Conservation (phyloP, 805 yeast genomes). For the Wickerhamomyces strasburgensis region DNA sequence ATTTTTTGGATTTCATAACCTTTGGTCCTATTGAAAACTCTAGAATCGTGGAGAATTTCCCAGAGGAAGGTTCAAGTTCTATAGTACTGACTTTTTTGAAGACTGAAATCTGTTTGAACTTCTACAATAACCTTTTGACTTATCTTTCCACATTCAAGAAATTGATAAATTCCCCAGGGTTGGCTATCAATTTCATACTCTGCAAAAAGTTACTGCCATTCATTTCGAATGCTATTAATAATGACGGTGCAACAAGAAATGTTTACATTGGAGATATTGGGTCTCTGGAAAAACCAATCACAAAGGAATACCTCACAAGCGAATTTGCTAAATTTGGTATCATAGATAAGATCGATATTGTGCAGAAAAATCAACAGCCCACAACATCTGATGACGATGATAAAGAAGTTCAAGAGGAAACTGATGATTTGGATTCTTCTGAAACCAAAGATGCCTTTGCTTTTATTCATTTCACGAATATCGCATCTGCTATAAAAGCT, state of each 20-base stretch:
- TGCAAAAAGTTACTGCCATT: slow-evolving; percentile 25
- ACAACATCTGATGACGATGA: slow-evolving; percentile 1
- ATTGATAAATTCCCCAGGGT: slow-evolving; percentile 33
- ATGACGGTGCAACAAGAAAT: slow-evolving; percentile 90
- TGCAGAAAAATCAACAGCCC: no score
- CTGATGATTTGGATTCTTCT: slow-evolving; percentile 32
- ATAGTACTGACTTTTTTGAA: slow-evolving; percentile 25
- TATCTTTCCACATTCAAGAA: slow-evolving; percentile 32
- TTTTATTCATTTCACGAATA: slow-evolving; percentile 82
- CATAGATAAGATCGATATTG: slow-evolving; percentile 59
- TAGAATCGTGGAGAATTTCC: slow-evolving; percentile 31
- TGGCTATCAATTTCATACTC: slow-evolving; percentile 32
- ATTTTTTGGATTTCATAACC: slow-evolving; percentile 42
- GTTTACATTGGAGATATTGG: slow-evolving; percentile 79
- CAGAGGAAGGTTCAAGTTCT: slow-evolving; percentile 22
- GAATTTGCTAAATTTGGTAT: slow-evolving; percentile 56
- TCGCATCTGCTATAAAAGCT: slow-evolving; percentile 78
- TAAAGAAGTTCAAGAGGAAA: slow-evolving; percentile 41
- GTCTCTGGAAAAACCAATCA: slow-evolving; percentile 35
- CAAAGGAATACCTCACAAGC: slow-evolving; percentile 36
- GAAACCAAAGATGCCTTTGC: slow-evolving; percentile 55
- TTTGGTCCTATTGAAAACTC: slow-evolving; percentile 62
- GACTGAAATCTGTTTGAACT: slow-evolving; percentile 31
- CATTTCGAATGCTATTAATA: slow-evolving; percentile 44
- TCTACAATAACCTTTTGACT: slow-evolving; percentile 33